Percentiles rank a stretch among this genome's conserved stretches.
Conservation (phyloP, 169 alveolate species). For the Toxoplasma gondii region DNA sequence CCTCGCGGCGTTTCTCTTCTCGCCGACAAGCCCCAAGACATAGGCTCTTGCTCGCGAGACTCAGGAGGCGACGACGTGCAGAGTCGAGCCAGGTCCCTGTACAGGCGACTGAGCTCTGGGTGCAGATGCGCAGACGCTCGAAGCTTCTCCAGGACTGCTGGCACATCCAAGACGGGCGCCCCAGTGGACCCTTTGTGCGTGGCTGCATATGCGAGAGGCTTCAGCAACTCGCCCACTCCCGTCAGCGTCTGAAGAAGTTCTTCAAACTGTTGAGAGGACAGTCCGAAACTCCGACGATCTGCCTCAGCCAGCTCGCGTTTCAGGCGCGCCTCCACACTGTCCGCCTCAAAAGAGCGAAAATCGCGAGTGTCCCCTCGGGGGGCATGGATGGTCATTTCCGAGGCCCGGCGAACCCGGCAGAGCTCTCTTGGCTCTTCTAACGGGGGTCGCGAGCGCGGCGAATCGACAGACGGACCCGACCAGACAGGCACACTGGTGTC, state of each 20-base stretch:
- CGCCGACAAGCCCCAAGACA: too few species aligned
- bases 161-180: not conserved
- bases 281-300: not conserved
- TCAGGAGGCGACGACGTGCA: not conserved
- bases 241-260: not conserved
- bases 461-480: too few species aligned
- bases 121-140: not conserved
- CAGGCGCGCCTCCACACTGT: too few species aligned
- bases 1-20: too few species aligned
- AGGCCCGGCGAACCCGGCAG: too few species aligned
- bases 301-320: too few species aligned
- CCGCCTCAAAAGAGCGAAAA: too few species aligned
- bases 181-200: not conserved
- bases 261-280: not conserved
- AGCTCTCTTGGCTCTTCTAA: too few species aligned
- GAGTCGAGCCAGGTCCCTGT: not conserved
- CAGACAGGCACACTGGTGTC: too few species aligned
- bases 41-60: not conserved
- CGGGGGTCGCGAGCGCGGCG: too few species aligned
- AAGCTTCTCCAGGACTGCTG: conserved; percentile 15
- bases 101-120: not conserved
- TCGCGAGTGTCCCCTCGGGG: too few species aligned
- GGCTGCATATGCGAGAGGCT: conserved; percentile 18
- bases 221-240: conserved; percentile 23
- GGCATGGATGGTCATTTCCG: too few species aligned